Evolutionary conservation across 2,329 filamentous ascomycete species (phyloP).

Genomic region (Cytospora paraplurivora): DNA sequence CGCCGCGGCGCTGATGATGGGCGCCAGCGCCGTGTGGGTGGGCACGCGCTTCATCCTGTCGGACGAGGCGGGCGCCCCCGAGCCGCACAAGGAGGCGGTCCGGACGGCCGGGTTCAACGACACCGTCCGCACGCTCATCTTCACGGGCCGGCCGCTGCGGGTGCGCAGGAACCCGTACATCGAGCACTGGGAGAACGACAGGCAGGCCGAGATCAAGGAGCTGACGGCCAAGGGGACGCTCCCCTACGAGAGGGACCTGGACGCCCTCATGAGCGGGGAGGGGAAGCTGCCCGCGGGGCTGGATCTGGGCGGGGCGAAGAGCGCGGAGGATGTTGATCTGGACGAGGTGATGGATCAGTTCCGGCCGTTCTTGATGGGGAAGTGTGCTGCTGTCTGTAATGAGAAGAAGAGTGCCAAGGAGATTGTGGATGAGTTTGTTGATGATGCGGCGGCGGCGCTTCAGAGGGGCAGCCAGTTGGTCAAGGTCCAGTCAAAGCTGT

Average conservation of each 20-base stretch:
- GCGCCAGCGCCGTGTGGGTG: slow-evolving; percentile 91
- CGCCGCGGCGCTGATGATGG: slow-evolving; percentile 89
- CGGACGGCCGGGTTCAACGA: slow-evolving; percentile 90
- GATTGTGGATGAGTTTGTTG: slow-evolving; percentile 92
- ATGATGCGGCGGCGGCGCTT: slow-evolving; percentile 73
- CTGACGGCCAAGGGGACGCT: slow-evolving; percentile 87
- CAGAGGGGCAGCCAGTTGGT: slow-evolving; percentile 67
- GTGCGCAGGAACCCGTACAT: slow-evolving; percentile 96
- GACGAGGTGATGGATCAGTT: slow-evolving; percentile 92
- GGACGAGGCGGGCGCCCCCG: slow-evolving; percentile 91
- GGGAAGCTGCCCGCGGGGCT: slow-evolving; percentile 62
- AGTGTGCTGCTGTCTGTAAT: slow-evolving; percentile 90
- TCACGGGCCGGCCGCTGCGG: slow-evolving; percentile 92
- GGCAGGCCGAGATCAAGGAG: slow-evolving; percentile 85
- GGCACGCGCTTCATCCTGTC: slow-evolving; percentile 93
- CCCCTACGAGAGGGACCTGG: slow-evolving; percentile 91
- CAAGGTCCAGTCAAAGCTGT: slow-evolving; percentile 65
- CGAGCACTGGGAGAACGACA: slow-evolving; percentile 92
- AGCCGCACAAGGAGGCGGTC: slow-evolving; percentile 94
- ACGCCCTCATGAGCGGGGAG: slow-evolving; percentile 70
- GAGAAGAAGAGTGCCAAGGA: slow-evolving; percentile 89
- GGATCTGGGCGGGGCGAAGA: slow-evolving; percentile 66
- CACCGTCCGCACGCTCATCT: slow-evolving; percentile 96
- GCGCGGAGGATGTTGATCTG: slow-evolving; percentile 66
- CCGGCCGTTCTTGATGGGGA: slow-evolving; percentile 92